Percentiles rank a stretch among this genome's conserved stretches.
Conservation (phyloP, 2,329 filamentous ascomycete genomes). For the Penicillium verrucosum region DNA sequence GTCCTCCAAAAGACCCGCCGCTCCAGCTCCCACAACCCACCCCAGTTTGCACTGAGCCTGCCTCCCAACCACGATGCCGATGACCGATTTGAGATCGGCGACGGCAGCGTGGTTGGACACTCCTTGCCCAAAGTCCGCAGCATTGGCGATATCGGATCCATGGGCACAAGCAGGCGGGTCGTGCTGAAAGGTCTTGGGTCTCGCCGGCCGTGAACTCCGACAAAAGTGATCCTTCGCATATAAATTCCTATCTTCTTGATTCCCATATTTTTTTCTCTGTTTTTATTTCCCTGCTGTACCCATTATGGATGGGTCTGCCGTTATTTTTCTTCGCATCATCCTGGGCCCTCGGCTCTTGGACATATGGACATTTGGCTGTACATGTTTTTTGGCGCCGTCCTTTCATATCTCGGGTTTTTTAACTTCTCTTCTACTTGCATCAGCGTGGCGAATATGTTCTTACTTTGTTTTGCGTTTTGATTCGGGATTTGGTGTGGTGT, state of each 20-base stretch:
- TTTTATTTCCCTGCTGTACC: neutral
- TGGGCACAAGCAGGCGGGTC: constrained; percentile 38
- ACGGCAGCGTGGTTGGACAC: constrained; percentile 2
- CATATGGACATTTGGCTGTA: neutral
- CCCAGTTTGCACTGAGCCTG: constrained; percentile 24
- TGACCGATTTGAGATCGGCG: constrained; percentile 6
- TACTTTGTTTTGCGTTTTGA: constrained; percentile 11
- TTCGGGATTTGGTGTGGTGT: constrained; percentile 10
- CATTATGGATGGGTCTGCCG: constrained; percentile 1
- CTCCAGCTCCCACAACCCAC: constrained; percentile 33
- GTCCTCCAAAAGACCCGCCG: constrained; percentile 45
- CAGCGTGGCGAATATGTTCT: constrained; percentile 24
- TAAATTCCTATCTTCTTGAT: neutral
- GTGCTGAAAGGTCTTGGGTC: constrained; percentile 36
- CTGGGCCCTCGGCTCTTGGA: constrained; percentile 7
- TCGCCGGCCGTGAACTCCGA: constrained; percentile 15
- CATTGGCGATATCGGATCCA: constrained; percentile 40
- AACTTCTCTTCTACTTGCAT: constrained; percentile 23
- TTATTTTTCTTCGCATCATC: constrained; percentile 6
- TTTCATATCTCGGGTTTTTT: constrained; percentile 7
- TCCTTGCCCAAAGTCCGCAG: constrained; percentile 34
- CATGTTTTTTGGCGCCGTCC: constrained; percentile 6
- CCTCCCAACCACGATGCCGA: constrained; percentile 16
- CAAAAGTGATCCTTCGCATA: neutral
- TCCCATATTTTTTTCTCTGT: neutral